Evolutionary conservation across 352 stramenopile species (phyloP).

Genomic region (Phytophthora aleatoria): DNA sequence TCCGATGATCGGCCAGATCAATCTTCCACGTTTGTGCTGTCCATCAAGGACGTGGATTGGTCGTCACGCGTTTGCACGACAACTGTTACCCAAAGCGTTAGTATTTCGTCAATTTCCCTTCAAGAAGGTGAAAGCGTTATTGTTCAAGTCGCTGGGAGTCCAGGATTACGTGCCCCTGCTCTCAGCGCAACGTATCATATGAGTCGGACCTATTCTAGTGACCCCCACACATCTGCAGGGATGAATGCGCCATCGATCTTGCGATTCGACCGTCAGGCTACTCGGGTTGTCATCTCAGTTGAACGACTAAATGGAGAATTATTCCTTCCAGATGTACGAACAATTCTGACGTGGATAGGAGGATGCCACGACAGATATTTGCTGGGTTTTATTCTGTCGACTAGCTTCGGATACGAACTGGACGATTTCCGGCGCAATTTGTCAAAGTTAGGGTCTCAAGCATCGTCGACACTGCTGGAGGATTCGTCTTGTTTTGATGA

Average conservation of each 20-base stretch:
- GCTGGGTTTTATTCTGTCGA: constrained; percentile 70
- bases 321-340: constrained; percentile 52
- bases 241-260: constrained; percentile 4
- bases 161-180: constrained; percentile 44
- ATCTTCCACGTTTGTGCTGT: constrained; percentile 31
- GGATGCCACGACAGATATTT: constrained; percentile 53
- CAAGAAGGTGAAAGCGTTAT: constrained; percentile 42
- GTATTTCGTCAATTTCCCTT: constrained; percentile 31
- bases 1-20: constrained; percentile 30
- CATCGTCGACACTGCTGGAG: constrained; percentile 33
- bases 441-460: constrained; percentile 45
- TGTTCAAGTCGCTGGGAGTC: constrained; percentile 43
- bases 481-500: constrained; percentile 33
- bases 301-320: constrained; percentile 41
- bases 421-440: constrained; percentile 66
- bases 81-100: constrained; percentile 35
- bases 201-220: constrained; percentile 43
- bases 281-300: constrained; percentile 31
- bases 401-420: constrained; percentile 62
- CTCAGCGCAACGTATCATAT: constrained; percentile 50
- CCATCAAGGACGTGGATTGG: constrained; percentile 40
- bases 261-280: constrained; percentile 29
- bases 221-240: constrained; percentile 10
- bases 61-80: constrained; percentile 43
- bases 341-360: constrained; percentile 44